These are phyloP conservation scores for Yarrowia deformans DNA, from an alignment of 805 yeast genomes.

Conservation along the genomic window DNA sequence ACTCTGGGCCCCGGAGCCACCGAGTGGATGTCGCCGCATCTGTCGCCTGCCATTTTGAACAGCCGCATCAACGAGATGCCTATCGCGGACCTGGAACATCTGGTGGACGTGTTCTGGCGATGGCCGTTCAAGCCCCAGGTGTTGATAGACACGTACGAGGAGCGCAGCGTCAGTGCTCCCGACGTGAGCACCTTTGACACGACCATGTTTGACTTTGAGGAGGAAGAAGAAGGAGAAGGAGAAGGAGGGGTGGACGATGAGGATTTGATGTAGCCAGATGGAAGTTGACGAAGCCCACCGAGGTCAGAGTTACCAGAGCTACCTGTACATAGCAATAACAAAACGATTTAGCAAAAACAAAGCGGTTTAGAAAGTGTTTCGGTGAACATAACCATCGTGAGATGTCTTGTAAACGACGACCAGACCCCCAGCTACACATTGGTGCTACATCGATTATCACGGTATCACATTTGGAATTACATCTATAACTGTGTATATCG, in stretches of 20 bases:
- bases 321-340: background rate
- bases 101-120: conserved; percentile 24
- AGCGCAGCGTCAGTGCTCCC: background rate
- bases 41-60: background rate
- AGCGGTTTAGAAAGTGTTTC: no score
- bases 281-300: no score
- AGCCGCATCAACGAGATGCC: background rate
- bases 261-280: background rate
- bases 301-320: no score
- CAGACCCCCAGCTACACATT: no score
- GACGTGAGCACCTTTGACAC: background rate
- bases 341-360: no score
- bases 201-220: background rate
- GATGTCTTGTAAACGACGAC: no score
- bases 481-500: no score
- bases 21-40: conserved; percentile 27
- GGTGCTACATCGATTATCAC: no score
- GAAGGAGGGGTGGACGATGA: background rate
- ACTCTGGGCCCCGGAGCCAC: conserved; percentile 26
- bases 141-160: conserved; percentile 18
- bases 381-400: no score
- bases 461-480: no score
- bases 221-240: background rate
- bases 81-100: background rate
- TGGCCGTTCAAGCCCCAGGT: conserved; percentile 36